phyloP scores from a whole-genome alignment of 176 grass and related monocot genomes.

The Avena insularis region DNA sequence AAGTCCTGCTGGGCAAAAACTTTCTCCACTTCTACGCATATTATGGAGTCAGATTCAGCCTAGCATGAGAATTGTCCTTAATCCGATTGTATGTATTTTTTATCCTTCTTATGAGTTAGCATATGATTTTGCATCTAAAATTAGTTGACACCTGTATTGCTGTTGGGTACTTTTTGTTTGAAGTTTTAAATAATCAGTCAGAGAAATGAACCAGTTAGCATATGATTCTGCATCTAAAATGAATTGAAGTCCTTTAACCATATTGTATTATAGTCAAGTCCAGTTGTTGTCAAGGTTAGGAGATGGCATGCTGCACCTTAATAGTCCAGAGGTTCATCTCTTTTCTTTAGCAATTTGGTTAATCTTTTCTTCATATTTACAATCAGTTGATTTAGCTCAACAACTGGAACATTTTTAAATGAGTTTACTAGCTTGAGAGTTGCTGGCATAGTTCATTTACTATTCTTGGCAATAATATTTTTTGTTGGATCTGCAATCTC shows the following conservation, averaged over 20 bases:
- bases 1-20: slow-evolving; percentile 85
- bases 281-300: slow-evolving; percentile 7
- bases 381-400: slow-evolving; percentile 45
- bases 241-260: background rate
- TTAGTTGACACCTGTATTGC: slow-evolving; percentile 35
- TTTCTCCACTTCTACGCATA: slow-evolving; percentile 82
- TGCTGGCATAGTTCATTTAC: slow-evolving; percentile 10
- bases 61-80: slow-evolving; percentile 97
- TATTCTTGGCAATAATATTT: slow-evolving; percentile 8
- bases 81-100: slow-evolving; percentile 85
- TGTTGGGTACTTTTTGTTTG: slow-evolving; percentile 40
- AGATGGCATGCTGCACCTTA: slow-evolving; percentile 13
- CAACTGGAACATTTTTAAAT: slow-evolving; percentile 35
- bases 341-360: slow-evolving; percentile 8
- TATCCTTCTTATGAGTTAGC: slow-evolving; percentile 22
- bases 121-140: slow-evolving; percentile 17
- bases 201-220: slow-evolving; percentile 2
- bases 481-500: slow-evolving; percentile 21
- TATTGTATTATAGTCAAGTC: background rate
- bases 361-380: slow-evolving; percentile 30
- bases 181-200: slow-evolving; percentile 35
- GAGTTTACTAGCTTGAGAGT: slow-evolving; percentile 34
- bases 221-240: slow-evolving; percentile 6
- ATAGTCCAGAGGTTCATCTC: slow-evolving; percentile 10
- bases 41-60: slow-evolving; percentile 84